phyloP scores from a whole-genome alignment of 106 monocot species.

The Apostasia shenzhenica region DNA sequence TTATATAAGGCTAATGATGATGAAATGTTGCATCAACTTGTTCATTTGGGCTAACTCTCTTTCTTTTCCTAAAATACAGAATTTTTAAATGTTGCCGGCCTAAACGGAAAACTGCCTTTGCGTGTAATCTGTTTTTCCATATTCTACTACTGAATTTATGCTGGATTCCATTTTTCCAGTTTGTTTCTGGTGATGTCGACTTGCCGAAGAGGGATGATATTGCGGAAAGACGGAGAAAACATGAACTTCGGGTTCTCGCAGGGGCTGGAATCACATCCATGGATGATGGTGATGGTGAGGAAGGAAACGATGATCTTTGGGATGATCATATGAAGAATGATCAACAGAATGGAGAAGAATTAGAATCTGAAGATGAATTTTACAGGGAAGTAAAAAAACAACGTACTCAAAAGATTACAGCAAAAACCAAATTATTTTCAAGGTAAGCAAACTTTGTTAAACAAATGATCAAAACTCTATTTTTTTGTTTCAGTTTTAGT shows the following conservation, averaged over 20 bases:
- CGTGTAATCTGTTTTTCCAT: too few species aligned
- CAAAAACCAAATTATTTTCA: slow-evolving; percentile 44
- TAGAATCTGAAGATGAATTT: slow-evolving; percentile 75
- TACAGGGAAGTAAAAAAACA: slow-evolving; percentile 66
- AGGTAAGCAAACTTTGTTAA: slow-evolving; percentile 25
- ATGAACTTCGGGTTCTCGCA: slow-evolving; percentile 68
- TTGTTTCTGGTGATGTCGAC: slow-evolving; percentile 85
- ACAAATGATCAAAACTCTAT: background rate
- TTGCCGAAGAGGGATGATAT: slow-evolving; percentile 82
- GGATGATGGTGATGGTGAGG: slow-evolving; percentile 17
- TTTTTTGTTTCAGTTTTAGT: background rate
- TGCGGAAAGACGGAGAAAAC: slow-evolving; percentile 84
- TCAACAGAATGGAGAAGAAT: slow-evolving; percentile 15
- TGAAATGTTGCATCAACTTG: too few species aligned
- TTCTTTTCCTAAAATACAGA: too few species aligned
- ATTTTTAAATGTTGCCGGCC: too few species aligned
- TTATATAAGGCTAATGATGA: too few species aligned
- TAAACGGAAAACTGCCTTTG: too few species aligned
- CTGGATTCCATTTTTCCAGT: slow-evolving; percentile 12
- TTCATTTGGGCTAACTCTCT: too few species aligned
- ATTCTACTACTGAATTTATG: too few species aligned
- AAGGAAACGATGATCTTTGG: slow-evolving; percentile 15
- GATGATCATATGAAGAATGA: slow-evolving; percentile 5
- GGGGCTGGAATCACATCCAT: slow-evolving; percentile 29
- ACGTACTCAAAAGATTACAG: slow-evolving; percentile 36